Conservation (phyloP, 176 grass and related monocot genomes). For the Dactylis glomerata region DNA sequence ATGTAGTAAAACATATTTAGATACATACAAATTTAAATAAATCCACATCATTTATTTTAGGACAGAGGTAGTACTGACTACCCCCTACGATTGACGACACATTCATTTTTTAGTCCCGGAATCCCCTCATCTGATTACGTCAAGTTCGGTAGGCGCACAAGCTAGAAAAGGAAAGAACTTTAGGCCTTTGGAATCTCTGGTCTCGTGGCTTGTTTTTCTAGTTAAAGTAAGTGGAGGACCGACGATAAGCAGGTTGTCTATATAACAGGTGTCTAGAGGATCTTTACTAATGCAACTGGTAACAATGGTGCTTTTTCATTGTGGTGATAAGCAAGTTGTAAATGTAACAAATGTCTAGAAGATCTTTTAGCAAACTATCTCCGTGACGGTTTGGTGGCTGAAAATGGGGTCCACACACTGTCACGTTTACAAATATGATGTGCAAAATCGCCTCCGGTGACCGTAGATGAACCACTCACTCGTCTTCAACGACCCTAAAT, state of each 20-base stretch:
- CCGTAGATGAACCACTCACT: too few species aligned
- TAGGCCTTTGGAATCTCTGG: neutral
- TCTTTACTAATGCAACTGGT: neutral
- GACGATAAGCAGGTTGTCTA: neutral
- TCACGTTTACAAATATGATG: too few species aligned
- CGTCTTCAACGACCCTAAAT: too few species aligned
- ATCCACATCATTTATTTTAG: too few species aligned
- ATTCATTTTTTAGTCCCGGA: neutral
- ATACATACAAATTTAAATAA: too few species aligned
- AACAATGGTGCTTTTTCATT: neutral
- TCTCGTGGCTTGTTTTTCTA: neutral
- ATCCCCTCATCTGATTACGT: neutral
- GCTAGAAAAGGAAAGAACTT: slow-evolving; percentile 12
- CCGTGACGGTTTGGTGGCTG: too few species aligned
- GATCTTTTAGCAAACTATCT: neutral
- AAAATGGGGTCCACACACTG: too few species aligned
- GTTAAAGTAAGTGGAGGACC: neutral
- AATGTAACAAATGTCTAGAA: neutral
- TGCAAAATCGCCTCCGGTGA: too few species aligned
- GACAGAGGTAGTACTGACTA: too few species aligned
- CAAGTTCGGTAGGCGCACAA: slow-evolving; percentile 25
- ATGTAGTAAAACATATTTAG: too few species aligned
- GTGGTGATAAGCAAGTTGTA: neutral
- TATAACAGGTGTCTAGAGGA: neutral
- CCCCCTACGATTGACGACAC: too few species aligned